Evolutionary conservation across 192 early-diverging fungal species (phyloP).

Genomic region (Backusella parvicylindrica): DNA sequence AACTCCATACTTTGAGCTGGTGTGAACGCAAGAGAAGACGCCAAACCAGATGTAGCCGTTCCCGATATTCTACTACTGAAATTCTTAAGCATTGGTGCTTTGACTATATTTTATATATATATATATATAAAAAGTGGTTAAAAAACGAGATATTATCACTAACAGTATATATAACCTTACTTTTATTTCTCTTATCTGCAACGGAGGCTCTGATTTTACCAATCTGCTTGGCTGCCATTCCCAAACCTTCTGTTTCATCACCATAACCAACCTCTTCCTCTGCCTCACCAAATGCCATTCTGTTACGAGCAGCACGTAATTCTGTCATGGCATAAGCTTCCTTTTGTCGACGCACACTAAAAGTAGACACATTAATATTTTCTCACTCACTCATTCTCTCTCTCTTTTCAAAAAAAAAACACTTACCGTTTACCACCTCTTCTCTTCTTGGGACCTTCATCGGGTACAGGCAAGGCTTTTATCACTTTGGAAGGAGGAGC

Average conservation of each 20-base stretch:
- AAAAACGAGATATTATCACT: no score
- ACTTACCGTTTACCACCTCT: constrained; percentile 79
- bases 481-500: constrained; percentile 81
- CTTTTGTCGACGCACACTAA: constrained; percentile 74
- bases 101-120: constrained; percentile 34
- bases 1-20: constrained; percentile 95
- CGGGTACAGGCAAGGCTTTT: constrained; percentile 90
- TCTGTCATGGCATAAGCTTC: constrained; percentile 84
- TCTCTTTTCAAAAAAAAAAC: neutral
- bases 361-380: neutral
- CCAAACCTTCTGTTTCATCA: constrained; percentile 85
- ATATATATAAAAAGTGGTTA: neutral
- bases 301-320: constrained; percentile 84
- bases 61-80: constrained; percentile 35
- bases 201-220: constrained; percentile 77
- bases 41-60: constrained; percentile 69
- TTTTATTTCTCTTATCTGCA: constrained; percentile 66
- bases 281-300: constrained; percentile 87
- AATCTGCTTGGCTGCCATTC: constrained; percentile 73
- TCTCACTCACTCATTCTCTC: neutral
- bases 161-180: no score
- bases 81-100: constrained; percentile 55
- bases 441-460: constrained; percentile 86
- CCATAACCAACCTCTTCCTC: constrained; percentile 86
- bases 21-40: constrained; percentile 89